Conservation (phyloP, 192 early-diverging fungal species). For the Hyaloraphidium curvatum region DNA sequence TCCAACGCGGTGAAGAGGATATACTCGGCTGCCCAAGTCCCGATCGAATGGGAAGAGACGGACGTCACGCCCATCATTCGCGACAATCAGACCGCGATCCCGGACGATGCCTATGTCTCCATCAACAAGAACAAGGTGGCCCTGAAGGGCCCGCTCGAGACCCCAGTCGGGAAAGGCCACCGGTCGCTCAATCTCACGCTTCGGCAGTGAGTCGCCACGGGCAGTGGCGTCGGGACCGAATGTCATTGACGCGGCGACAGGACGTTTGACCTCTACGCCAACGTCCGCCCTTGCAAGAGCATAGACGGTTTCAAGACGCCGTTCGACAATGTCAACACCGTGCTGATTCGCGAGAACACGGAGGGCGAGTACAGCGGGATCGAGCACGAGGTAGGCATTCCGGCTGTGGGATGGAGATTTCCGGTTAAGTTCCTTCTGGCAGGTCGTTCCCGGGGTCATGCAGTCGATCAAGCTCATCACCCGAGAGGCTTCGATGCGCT, state of each 20-base stretch:
- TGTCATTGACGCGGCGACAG: constrained; percentile 58
- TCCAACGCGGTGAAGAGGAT: constrained; percentile 78
- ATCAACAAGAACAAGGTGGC: constrained; percentile 93
- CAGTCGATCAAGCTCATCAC: constrained; percentile 99
- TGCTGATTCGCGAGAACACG: constrained; percentile 98
- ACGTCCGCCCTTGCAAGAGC: constrained; percentile 95
- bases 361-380: constrained; percentile 99
- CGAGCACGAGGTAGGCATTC: constrained; percentile 53
- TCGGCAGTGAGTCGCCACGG: constrained; percentile 11
- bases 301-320: constrained; percentile 91
- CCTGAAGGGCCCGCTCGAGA: constrained; percentile 91
- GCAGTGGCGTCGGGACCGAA: not conserved
- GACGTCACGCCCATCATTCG: constrained; percentile 82
- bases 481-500: constrained; percentile 75
- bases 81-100: constrained; percentile 84
- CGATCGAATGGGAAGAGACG: constrained; percentile 91
- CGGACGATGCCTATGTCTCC: constrained; percentile 73
- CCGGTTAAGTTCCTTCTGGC: too few relatives aligned
- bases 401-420: too few relatives aligned
- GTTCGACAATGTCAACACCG: constrained; percentile 91
- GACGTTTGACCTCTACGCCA: constrained; percentile 95
- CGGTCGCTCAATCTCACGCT: constrained; percentile 69
- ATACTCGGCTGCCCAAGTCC: constrained; percentile 75
- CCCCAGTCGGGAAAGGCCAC: constrained; percentile 97
- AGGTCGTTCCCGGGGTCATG: constrained; percentile 86